phyloP scores from a whole-genome alignment of 208 protist species.

The Acanthamoeba lenticulata region DNA sequence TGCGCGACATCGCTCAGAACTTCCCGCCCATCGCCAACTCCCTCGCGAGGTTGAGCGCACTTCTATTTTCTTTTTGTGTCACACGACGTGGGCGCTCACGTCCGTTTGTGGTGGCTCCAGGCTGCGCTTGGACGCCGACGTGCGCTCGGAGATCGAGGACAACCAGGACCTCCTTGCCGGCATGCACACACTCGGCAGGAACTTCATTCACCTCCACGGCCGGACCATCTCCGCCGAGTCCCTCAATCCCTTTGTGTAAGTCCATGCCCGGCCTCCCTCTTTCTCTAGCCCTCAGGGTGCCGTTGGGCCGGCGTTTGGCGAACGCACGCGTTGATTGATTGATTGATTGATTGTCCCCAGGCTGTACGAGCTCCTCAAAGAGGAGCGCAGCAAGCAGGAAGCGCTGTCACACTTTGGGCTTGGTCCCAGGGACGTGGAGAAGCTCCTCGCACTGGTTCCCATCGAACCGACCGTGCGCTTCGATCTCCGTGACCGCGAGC shows the following conservation, averaged over 20 bases:
- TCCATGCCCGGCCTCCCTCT: background rate
- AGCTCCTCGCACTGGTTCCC: background rate
- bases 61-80: background rate
- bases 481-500: constrained; percentile 27
- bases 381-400: background rate
- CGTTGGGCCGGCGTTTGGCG: background rate
- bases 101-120: background rate
- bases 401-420: background rate
- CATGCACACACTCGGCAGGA: background rate
- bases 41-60: constrained; percentile 70
- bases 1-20: constrained; percentile 89
- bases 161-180: background rate
- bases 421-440: background rate
- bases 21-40: constrained; percentile 89
- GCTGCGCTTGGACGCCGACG: background rate
- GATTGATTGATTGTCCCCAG: background rate
- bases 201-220: background rate
- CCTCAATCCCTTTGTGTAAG: constrained; percentile 6
- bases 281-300: background rate
- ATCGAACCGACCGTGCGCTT: background rate
- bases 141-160: background rate
- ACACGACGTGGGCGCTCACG: background rate
- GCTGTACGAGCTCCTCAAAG: constrained; percentile 16
- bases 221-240: background rate
- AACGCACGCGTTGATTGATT: background rate